These are phyloP conservation scores for Paraphaeosphaeria sporulosa DNA, from an alignment of 2,329 filamentous ascomycete genomes.

Conservation along the genomic window DNA sequence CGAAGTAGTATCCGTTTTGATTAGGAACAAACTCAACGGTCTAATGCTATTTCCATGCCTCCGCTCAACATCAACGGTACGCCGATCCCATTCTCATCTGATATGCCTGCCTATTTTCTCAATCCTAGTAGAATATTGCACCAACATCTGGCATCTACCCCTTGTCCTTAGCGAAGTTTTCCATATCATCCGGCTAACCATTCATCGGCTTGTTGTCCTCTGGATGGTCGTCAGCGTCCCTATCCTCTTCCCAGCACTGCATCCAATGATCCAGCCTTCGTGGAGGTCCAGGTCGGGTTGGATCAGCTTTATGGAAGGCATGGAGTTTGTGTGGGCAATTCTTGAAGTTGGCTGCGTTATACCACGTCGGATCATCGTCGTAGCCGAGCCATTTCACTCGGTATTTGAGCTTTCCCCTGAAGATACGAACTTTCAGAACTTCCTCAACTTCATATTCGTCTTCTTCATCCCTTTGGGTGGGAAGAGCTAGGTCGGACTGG, in stretches of 20 bases:
- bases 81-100: too few relatives aligned
- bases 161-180: too few relatives aligned
- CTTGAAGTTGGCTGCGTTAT: constrained; percentile 22
- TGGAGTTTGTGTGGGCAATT: constrained; percentile 18
- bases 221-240: constrained; percentile 10
- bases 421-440: constrained; percentile 25
- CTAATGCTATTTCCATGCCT: too few relatives aligned
- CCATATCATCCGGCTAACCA: too few relatives aligned
- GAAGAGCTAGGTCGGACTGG: too few relatives aligned
- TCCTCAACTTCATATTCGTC: constrained; percentile 18
- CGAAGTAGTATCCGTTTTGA: too few relatives aligned
- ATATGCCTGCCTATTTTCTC: too few relatives aligned
- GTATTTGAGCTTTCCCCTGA: constrained; percentile 15
- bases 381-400: constrained; percentile 19
- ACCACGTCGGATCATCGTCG: constrained; percentile 18
- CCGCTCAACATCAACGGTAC: too few relatives aligned
- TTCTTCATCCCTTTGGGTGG: too few relatives aligned
- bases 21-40: too few relatives aligned
- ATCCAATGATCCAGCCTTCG: constrained; percentile 13
- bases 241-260: constrained; percentile 15
- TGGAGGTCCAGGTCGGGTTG: constrained; percentile 15
- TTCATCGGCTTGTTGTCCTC: constrained; percentile 19
- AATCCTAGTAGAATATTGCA: too few relatives aligned
- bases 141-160: too few relatives aligned
- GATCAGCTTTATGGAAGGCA: constrained; percentile 15